These are phyloP conservation scores for Dendrocalamus sinicus DNA, from an alignment of 176 grass and related monocot genomes.

Conservation along the genomic window DNA sequence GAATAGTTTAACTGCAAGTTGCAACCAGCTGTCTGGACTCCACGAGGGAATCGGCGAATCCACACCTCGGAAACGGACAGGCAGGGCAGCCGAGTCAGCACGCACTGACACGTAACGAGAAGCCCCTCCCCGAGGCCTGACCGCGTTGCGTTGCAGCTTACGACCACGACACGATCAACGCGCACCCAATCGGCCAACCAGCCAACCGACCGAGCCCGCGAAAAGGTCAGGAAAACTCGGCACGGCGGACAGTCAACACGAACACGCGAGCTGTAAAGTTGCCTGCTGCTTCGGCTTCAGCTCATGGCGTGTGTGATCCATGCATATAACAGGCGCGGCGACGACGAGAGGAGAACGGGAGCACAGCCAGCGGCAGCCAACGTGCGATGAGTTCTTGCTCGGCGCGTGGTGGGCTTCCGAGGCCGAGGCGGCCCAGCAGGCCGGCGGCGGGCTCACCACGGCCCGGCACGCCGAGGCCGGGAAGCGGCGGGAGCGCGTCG, in stretches of 20 bases:
- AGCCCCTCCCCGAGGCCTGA: constrained; percentile 11
- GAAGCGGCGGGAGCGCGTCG: background rate
- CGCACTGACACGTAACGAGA: constrained; percentile 17
- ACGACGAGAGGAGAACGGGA: background rate
- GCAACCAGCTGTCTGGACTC: constrained; percentile 40
- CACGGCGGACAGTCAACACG: background rate
- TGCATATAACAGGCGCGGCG: constrained; percentile 15
- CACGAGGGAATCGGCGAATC: constrained; percentile 8
- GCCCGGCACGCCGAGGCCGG: background rate
- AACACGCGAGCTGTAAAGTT: constrained; percentile 38
- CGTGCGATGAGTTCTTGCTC: background rate
- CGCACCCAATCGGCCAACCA: background rate
- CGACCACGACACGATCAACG: background rate
- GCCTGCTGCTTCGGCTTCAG: background rate
- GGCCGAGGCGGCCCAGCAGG: constrained; percentile 35
- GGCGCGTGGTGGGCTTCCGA: constrained; percentile 7
- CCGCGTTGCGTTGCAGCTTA: constrained; percentile 12
- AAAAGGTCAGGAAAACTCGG: constrained; percentile 23
- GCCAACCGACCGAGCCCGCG: background rate
- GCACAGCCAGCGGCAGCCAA: background rate
- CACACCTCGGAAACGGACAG: constrained; percentile 2
- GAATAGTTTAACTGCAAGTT: background rate
- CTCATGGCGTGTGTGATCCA: background rate
- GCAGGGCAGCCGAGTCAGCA: background rate
- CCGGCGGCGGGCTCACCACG: background rate